Conservation (phyloP, 768 basidiomycete genomes). For the Leccinum incarnatum region DNA sequence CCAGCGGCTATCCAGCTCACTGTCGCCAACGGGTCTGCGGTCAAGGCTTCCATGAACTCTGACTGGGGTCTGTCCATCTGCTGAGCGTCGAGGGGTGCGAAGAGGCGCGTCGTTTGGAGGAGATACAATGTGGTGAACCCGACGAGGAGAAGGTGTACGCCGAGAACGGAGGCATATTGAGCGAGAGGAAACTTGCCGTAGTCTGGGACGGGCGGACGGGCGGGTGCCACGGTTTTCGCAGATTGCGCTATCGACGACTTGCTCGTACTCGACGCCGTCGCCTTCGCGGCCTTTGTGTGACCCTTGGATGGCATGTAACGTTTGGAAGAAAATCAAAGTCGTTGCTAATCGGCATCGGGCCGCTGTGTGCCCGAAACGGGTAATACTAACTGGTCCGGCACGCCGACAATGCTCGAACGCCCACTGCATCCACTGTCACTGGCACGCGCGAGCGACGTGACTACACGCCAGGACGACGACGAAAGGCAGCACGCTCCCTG, state of each 20-base stretch:
- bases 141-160: constrained; percentile 65
- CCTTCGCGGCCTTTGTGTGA: not conserved
- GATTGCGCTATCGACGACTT: constrained; percentile 2
- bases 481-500: too few species aligned
- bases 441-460: too few species aligned
- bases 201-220: not conserved
- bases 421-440: too few species aligned
- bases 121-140: constrained; percentile 65
- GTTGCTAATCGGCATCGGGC: not conserved
- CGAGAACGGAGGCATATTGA: constrained; percentile 63
- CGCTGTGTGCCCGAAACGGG: not conserved
- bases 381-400: too few species aligned
- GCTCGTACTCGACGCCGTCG: not conserved
- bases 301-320: constrained; percentile 4
- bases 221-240: not conserved
- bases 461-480: too few species aligned
- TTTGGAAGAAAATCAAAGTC: not conserved
- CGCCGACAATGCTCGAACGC: too few species aligned
- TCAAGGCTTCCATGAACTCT: constrained; percentile 65
- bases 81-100: constrained; percentile 34
- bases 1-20: constrained; percentile 58
- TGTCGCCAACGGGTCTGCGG: constrained; percentile 55
- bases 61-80: constrained; percentile 64
- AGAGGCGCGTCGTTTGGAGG: constrained; percentile 56
- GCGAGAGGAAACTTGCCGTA: constrained; percentile 45